Percentiles rank a stretch among this genome's conserved stretches.
These are phyloP conservation scores for Vanrija sp. DNA, from an alignment of 1,284 basidiomycete species.

Conservation along the genomic window DNA sequence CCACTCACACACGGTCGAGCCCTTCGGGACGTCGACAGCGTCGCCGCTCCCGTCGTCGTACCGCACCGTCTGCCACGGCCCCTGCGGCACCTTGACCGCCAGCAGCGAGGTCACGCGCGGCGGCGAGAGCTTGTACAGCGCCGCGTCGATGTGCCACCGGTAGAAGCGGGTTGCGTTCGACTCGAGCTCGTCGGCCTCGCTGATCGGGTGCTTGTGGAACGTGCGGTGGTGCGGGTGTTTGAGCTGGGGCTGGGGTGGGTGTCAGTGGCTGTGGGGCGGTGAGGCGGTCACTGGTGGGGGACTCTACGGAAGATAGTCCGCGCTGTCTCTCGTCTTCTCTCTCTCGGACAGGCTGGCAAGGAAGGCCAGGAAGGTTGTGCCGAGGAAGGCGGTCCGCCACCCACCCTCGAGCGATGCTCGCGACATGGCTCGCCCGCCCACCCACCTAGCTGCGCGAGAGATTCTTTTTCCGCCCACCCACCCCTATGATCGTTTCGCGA, in stretches of 20 bases:
- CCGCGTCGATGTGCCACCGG: conserved; percentile 92
- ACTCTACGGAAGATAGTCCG: no score
- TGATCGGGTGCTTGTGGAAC: conserved; percentile 81
- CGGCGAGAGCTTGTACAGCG: conserved; percentile 79
- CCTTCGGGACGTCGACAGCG: conserved; percentile 73
- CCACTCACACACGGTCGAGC: conserved; percentile 75
- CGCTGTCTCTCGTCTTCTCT: no score
- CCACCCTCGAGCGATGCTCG: no score
- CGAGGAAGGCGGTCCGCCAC: no score
- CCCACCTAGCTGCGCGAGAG: no score
- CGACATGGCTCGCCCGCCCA: no score
- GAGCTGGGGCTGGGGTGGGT: conserved; percentile 44
- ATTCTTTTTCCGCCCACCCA: no score
- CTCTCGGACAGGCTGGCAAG: background rate
- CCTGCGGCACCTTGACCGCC: conserved; percentile 69
- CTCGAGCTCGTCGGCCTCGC: conserved; percentile 65
- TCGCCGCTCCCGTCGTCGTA: conserved; percentile 90
- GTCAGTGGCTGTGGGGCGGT: background rate
- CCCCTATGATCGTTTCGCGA: no score
- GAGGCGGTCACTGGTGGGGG: no score
- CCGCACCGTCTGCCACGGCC: conserved; percentile 62
- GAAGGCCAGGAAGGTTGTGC: background rate
- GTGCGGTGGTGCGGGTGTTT: conserved; percentile 80
- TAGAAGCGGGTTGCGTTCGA: conserved; percentile 78
- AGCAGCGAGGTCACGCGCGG: conserved; percentile 87